Evolutionary conservation across 208 protist species (phyloP).

Genomic region (Leishmania martiniquensis): DNA sequence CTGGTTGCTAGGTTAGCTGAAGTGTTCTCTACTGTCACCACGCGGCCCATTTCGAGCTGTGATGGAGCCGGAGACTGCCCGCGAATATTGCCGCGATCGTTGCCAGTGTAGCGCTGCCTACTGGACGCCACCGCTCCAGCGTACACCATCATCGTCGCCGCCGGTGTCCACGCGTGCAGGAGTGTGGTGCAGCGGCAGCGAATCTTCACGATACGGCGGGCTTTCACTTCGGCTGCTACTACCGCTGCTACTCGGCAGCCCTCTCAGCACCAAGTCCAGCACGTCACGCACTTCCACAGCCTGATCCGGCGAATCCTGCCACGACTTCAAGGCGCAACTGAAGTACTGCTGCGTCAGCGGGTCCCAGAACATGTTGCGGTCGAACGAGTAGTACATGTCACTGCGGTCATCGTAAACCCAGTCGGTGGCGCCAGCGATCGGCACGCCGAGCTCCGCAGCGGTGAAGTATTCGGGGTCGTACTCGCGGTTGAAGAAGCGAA

Average conservation of each 20-base stretch:
- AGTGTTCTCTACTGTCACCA: background rate
- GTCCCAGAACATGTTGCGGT: conserved; percentile 82
- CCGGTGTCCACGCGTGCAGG: background rate
- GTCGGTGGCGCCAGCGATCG: conserved; percentile 68
- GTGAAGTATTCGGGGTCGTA: conserved; percentile 62
- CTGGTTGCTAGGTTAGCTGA: background rate
- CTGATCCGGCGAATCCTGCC: conserved; percentile 65
- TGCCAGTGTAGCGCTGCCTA: background rate
- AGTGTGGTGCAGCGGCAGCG: background rate
- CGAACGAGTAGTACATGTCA: conserved; percentile 86
- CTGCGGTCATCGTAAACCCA: conserved; percentile 86
- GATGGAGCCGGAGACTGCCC: background rate
- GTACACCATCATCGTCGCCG: conserved; percentile 3
- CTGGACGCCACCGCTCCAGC: background rate
- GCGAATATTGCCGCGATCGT: background rate
- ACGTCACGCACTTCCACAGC: conserved; percentile 43
- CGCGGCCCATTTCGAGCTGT: background rate
- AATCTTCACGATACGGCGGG: background rate
- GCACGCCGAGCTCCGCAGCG: conserved; percentile 67
- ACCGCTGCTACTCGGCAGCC: background rate
- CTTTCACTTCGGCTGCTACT: background rate
- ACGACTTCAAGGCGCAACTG: conserved; percentile 59
- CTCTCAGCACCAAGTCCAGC: conserved; percentile 16
- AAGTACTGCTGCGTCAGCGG: conserved; percentile 77
- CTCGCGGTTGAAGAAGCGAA: conserved; percentile 37